Evolutionary conservation across 2,329 filamentous ascomycete genomes (phyloP), one percentile per base, ranked within the genome.

Genomic region (Nemania sp.): DNA sequence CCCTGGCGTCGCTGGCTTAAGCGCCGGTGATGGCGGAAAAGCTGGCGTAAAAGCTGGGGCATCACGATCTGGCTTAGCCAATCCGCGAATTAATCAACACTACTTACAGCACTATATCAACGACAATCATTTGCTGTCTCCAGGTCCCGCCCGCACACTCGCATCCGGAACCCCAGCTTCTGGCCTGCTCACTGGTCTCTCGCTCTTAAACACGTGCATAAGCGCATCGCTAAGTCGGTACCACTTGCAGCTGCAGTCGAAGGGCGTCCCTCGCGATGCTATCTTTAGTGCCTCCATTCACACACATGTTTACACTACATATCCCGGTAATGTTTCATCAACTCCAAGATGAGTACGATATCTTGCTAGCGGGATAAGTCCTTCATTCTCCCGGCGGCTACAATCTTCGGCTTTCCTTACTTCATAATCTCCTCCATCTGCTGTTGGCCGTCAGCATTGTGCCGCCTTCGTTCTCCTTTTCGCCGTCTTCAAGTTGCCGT

Each of bases 11-110:
- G 25, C 34, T 55, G 46, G 42, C 56, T 34, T 71, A 71, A 71
- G 69, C 69, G 69, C 69, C 66, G 60, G 63, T 64, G 49, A 62
- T 17, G 61, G 59, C 64, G 60, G 65, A 29, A 35, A 39, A 39
- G 15, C 15, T n/a, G 4, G 35, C 35, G 35, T 11, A 12, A 47
- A 60, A 65, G 54, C 65, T 64, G 60, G 64, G 66, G 54, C 54
- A 34, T 64, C 54, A 48, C 48, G 57, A 40, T 43, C 39, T 9
- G 15, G 35, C 59, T 39, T 18, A 49, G 25, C 69, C 69, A 71
- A 69, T 71, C 65, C 62, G 49, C 60, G 53, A 20, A 39, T 49
- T 35, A 57, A 34, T 25, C 42, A 54, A 51, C 53, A 57, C 54
- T 54, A 51, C 59, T 47, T 49, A 17, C 45, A n/a, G 15, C 17